Base-by-base conservation (phyloP, 225 moss, liverwort and hornwort genomes). In the Marchantia paleacea region DNA sequence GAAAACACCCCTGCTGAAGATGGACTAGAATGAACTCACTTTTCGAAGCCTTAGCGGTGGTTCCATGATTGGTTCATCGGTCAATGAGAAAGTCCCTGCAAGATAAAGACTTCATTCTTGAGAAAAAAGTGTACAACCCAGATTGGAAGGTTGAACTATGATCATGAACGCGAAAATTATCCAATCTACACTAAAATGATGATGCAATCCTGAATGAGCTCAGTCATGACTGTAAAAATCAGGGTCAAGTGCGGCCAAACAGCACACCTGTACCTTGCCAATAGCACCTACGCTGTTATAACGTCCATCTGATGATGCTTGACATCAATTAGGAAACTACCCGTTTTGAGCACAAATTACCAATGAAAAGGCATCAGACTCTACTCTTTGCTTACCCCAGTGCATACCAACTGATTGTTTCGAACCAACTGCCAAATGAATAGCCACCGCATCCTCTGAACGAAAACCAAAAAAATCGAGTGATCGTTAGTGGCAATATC, bases 391-490 rank as follows among this genome's bases (percentile, higher is more conserved):
- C 89, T 85, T 78, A 89, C 89, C 89, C 89, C 89, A 89, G 63
- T 89, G 89, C 89, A 89, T 89, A 30, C 74, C 89, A 67, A 89
- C 77, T 12, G 86, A 86, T 47, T 83, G 85, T 80, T 83, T 87
- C 25, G 89, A 84, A 2, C 75, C 31, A 49, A 89, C 89, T 55
- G 87, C 87, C 74, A 83, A 22, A 50, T 89, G 89, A 39, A 89
- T 86, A n/a, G 62, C 89, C 19, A 89, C 89, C 22, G 89, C 89
- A 79, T 89, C 89, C 84, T 89, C 89, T 89, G 83, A 51, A 80
- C 18, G 70, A 25, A 75, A 9, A 26, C 25, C 20, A 62, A 63
- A 72, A 6, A 70, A 19, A 12, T n/a, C n/a, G 58, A 13, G 63
- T 79, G 74, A 76, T 69, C 62, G 66, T 66, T 15, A 52, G n/a